Percentiles rank a stretch among this genome's conserved stretches.
These are phyloP conservation scores for Diplodia intermedia DNA, from an alignment of 2,329 filamentous ascomycete genomes.

Conservation along the genomic window DNA sequence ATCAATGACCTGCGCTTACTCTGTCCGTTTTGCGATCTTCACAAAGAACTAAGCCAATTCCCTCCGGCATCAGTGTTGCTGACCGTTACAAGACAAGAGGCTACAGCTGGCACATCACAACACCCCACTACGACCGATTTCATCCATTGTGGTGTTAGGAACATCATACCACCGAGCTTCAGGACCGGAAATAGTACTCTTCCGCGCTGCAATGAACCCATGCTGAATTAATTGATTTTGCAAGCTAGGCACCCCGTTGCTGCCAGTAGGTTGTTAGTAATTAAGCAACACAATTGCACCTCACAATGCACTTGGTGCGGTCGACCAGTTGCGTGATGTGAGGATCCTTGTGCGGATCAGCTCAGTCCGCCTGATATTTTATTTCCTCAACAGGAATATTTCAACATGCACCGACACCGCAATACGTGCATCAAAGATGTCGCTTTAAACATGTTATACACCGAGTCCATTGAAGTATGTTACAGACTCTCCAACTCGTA, in stretches of 20 bases:
- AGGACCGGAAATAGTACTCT: background rate
- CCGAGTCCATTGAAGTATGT: conserved; percentile 10
- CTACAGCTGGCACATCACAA: background rate
- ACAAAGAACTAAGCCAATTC: background rate
- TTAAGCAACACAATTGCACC: background rate
- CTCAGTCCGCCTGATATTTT: background rate
- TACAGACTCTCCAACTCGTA: conserved; percentile 19
- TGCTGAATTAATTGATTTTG: background rate
- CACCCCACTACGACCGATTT: background rate
- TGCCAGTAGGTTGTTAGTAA: background rate
- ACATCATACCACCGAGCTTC: background rate
- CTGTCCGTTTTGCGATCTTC: background rate
- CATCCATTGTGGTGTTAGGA: background rate
- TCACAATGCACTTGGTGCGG: background rate
- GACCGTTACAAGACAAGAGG: background rate
- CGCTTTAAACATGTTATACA: conserved; percentile 1
- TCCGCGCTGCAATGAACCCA: background rate
- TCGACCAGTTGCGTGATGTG: background rate
- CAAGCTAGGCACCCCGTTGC: background rate
- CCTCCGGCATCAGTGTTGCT: background rate
- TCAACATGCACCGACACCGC: background rate
- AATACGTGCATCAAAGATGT: background rate
- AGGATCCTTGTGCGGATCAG: background rate
- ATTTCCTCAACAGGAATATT: background rate
- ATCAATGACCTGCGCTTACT: conserved; percentile 16